These are phyloP conservation scores for Penicillium pancosmium DNA, from an alignment of 495 filamentous ascomycete species.

Conservation along the genomic window DNA sequence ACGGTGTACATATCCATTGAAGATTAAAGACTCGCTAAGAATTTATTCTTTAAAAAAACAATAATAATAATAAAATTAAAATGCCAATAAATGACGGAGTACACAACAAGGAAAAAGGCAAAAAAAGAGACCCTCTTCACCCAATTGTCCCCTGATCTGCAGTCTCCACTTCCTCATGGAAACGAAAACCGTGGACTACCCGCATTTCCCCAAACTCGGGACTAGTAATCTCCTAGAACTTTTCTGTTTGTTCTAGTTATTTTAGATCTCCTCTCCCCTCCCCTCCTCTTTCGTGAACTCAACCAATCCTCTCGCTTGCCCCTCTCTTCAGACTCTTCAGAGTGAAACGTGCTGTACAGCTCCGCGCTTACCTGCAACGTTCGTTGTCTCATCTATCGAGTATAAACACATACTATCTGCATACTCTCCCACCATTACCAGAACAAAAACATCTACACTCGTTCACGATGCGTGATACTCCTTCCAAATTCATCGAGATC, in stretches of 20 bases:
- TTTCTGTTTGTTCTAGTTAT: background rate
- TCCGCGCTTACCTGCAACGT: constrained; percentile 26
- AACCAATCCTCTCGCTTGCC: constrained; percentile 9
- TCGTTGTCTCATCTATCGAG: constrained; percentile 12
- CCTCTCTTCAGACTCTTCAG: background rate
- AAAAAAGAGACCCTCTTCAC: background rate
- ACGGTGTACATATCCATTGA: background rate
- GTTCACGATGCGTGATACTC: constrained; percentile 42
- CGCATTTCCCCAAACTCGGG: constrained; percentile 7
- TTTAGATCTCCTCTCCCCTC: background rate
- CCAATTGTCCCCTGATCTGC: constrained; percentile 19
- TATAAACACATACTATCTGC: constrained; percentile 9
- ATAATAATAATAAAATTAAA: background rate
- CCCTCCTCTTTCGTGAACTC: background rate
- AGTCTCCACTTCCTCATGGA: constrained; percentile 14
- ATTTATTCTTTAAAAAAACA: background rate
- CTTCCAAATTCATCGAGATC: constrained; percentile 52
- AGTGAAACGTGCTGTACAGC: constrained; percentile 7
- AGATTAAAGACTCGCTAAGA: background rate
- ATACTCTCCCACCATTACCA: background rate
- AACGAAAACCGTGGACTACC: background rate
- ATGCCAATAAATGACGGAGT: background rate
- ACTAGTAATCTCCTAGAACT: background rate
- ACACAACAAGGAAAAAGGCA: background rate
- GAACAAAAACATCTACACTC: background rate